Conservation (phyloP, 108 stramenopile species). For the Nitzschia sp. region DNA sequence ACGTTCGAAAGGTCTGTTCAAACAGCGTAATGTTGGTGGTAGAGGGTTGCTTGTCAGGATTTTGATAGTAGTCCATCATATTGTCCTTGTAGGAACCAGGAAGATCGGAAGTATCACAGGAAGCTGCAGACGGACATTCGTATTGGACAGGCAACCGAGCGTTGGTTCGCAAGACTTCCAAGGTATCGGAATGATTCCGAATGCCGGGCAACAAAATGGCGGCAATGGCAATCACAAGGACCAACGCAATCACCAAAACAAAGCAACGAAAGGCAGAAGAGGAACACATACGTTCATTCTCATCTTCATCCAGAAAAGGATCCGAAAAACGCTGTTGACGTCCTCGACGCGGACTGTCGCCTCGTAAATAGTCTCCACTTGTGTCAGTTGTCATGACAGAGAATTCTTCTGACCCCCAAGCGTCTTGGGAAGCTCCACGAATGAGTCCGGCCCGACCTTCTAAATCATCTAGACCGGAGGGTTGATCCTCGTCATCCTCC, state of each 20-base stretch:
- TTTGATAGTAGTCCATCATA: slow-evolving; percentile 1
- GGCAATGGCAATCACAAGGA: slow-evolving; percentile 16
- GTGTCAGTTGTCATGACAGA: slow-evolving; percentile 3
- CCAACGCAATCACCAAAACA: neutral
- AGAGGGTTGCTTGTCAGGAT: slow-evolving; percentile 5
- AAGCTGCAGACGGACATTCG: neutral
- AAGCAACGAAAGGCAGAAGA: slow-evolving; percentile 13
- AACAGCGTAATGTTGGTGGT: slow-evolving; percentile 30
- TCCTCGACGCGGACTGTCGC: neutral
- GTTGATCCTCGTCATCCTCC: neutral
- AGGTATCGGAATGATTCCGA: slow-evolving; percentile 8
- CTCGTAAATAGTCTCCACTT: neutral
- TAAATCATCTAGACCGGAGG: neutral
- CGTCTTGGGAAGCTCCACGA: neutral
- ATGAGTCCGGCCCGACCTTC: neutral
- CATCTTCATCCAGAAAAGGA: slow-evolving; percentile 1
- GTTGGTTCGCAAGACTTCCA: slow-evolving; percentile 12
- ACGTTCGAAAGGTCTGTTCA: slow-evolving; percentile 22
- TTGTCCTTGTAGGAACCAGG: neutral
- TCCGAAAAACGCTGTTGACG: neutral
- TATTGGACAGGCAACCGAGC: slow-evolving; percentile 21
- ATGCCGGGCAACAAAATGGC: slow-evolving; percentile 18
- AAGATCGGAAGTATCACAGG: neutral
- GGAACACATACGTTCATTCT: slow-evolving; percentile 11
- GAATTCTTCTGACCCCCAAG: slow-evolving; percentile 5